Conservation (phyloP, 768 basidiomycete species). For the Tylopilus subfusipes region DNA sequence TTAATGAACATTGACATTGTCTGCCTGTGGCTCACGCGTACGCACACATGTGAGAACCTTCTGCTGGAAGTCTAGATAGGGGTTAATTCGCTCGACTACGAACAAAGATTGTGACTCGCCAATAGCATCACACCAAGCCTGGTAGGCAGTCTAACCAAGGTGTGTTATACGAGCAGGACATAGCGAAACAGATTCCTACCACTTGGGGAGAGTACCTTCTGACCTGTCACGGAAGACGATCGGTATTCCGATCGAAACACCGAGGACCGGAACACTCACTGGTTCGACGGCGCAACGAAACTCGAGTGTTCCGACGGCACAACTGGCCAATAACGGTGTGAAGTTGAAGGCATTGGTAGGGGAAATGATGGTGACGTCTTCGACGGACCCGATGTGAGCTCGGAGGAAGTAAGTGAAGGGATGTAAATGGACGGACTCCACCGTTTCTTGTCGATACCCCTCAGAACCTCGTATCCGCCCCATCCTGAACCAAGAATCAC, state of each 20-base stretch:
- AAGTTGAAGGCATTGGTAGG: constrained; percentile 48
- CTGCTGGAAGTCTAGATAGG: constrained; percentile 50
- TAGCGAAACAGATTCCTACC: constrained; percentile 33
- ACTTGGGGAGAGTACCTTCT: constrained; percentile 54
- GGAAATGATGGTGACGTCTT: constrained; percentile 66
- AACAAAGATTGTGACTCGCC: constrained; percentile 35
- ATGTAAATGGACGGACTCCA: constrained; percentile 48
- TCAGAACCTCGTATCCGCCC: constrained; percentile 71
- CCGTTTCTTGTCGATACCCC: constrained; percentile 64
- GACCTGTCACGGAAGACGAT: constrained; percentile 35
- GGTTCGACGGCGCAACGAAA: constrained; percentile 79
- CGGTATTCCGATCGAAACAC: constrained; percentile 1
- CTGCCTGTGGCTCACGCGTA: constrained; percentile 5
- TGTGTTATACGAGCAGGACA: not conserved
- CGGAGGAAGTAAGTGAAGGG: not conserved
- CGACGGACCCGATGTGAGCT: constrained; percentile 2
- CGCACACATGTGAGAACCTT: constrained; percentile 60
- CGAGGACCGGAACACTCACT: constrained; percentile 38
- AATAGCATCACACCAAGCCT: constrained; percentile 75
- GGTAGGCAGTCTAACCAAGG: constrained; percentile 50
- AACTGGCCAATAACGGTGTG: constrained; percentile 46
- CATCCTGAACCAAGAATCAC: constrained; percentile 75
- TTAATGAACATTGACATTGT: not conserved
- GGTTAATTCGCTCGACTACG: constrained; percentile 6
- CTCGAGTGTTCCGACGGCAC: constrained; percentile 81